Evolutionary conservation across 371 early-diverging fungal species (phyloP), one percentile per base, ranked within the genome.

Genomic region (Circinella minor): DNA sequence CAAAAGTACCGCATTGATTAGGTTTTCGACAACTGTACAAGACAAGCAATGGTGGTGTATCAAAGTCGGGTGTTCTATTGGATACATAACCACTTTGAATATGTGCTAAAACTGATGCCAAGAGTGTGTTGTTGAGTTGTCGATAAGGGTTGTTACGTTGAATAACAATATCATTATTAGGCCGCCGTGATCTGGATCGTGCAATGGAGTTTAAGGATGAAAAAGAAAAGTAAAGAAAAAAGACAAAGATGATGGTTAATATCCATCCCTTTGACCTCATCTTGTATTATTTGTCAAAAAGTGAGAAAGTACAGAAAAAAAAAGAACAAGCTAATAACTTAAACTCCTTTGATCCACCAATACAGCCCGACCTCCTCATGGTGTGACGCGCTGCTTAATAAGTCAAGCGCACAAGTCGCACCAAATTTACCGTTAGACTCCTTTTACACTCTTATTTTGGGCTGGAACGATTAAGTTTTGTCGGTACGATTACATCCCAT

Each of bases 21-120:
- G 59, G 48, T 36, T 43, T 43, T 47, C 61, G 49, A 55, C 84
- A 79, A 14, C 69, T 71, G 55, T 79, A 81, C 0, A 78, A 14
- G 6, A 82, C 66, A 4, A 84, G 72, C 1, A 84, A 39, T 0
- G 81, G 81, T 4, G 85, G 85, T 37, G 80, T 82, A 10, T 81
- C 81, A 55, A 67, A 64, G 34, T 74, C 70, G 5, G 85, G 85
- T 36, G 82, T 84, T 11, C 80, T 71, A 39, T 82, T 82, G n/a
- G 81, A 74, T 1, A 79, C 79, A 66, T 84, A 84, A 49, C 79
- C 77, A 0, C 70, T 59, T 36, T 74, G 77, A 34, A 82, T 72
- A 59, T 82, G 85, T 9, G 80, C 81, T 17, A 82, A 72, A 4
- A 72, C 85, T 9, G 80, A 80, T 18, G 60, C 60, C 47, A 70